Conservation (phyloP, 768 basidiomycete species). For the Russula earlei region DNA sequence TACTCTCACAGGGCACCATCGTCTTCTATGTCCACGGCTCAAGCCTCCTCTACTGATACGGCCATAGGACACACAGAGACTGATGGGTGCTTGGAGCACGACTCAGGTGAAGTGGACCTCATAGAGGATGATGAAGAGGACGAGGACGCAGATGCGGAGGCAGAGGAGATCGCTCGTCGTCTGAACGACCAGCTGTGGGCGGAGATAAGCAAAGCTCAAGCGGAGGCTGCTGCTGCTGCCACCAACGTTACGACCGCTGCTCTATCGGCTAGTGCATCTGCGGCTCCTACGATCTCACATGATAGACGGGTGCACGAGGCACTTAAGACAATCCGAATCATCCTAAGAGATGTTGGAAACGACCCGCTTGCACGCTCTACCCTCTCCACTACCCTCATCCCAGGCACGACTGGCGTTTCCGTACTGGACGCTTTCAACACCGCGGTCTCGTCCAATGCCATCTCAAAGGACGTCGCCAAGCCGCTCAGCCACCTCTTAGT, state of each 20-base stretch:
- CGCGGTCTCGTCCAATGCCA: conserved; percentile 37
- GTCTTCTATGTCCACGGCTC: neutral
- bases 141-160: conserved; percentile 54
- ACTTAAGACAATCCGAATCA: conserved; percentile 53
- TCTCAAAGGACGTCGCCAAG: conserved; percentile 45
- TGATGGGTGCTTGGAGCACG: neutral
- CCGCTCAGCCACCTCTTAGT: conserved; percentile 55
- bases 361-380: conserved; percentile 48
- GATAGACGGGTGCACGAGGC: conserved; percentile 45
- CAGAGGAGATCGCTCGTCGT: conserved; percentile 62
- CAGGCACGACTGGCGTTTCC: conserved; percentile 37
- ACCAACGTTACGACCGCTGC: conserved; percentile 9
- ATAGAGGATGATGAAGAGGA: conserved; percentile 36
- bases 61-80: neutral
- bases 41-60: neutral
- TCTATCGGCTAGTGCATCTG: conserved; percentile 5
- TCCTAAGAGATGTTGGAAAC: conserved; percentile 47
- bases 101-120: neutral
- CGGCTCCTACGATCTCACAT: neutral
- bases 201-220: conserved; percentile 58
- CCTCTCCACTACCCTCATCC: conserved; percentile 43
- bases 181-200: conserved; percentile 74
- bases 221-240: conserved; percentile 28
- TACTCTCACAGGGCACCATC: neutral
- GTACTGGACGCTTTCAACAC: conserved; percentile 48